Percentiles rank a stretch among this genome's conserved stretches.
Conservation (phyloP, 2,329 filamentous ascomycete species). For the Pseudogymnoascus sp. region DNA sequence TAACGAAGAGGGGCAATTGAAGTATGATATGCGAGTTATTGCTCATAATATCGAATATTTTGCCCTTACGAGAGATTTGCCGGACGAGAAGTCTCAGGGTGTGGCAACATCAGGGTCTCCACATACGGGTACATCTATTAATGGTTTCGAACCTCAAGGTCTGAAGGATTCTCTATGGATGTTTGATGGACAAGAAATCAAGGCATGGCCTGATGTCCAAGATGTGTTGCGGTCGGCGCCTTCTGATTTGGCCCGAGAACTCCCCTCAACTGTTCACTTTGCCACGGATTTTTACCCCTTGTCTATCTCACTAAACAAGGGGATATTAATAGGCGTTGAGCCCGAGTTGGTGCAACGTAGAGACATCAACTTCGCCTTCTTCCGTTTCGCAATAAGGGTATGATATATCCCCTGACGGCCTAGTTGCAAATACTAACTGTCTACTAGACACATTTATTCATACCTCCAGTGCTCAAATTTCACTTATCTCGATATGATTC, state of each 20-base stretch:
- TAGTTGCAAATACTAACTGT: slow-evolving; percentile 2
- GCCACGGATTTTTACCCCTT: slow-evolving; percentile 93
- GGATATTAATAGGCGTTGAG: slow-evolving; percentile 83
- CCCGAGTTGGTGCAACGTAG: slow-evolving; percentile 88
- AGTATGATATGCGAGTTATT: slow-evolving; percentile 97
- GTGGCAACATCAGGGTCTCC: slow-evolving; percentile 15
- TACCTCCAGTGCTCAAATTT: slow-evolving; percentile 78
- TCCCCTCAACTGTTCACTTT: slow-evolving; percentile 68
- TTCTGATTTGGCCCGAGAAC: slow-evolving; percentile 57
- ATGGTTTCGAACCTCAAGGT: slow-evolving; percentile 13
- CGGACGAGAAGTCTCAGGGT: slow-evolving; percentile 27
- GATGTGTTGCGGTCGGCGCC: slow-evolving; percentile 70
- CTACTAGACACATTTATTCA: slow-evolving; percentile 81
- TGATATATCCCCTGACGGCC: slow-evolving; percentile 26
- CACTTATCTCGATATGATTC: slow-evolving; percentile 70
- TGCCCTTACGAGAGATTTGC: slow-evolving; percentile 82
- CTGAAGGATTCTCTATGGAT: slow-evolving; percentile 88
- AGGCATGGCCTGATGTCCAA: slow-evolving; percentile 82
- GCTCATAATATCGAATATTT: slow-evolving; percentile 96
- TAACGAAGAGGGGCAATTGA: slow-evolving; percentile 74
- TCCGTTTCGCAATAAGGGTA: slow-evolving; percentile 82
- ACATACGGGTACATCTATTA: slow-evolving; percentile 12
- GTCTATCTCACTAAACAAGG: slow-evolving; percentile 80
- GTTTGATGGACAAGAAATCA: slow-evolving; percentile 80
- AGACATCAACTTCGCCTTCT: slow-evolving; percentile 84